Evolutionary conservation across 805 yeast genomes (phyloP), one percentile per base, ranked within the genome.

Genomic region (Wickerhamiella siamensis): DNA sequence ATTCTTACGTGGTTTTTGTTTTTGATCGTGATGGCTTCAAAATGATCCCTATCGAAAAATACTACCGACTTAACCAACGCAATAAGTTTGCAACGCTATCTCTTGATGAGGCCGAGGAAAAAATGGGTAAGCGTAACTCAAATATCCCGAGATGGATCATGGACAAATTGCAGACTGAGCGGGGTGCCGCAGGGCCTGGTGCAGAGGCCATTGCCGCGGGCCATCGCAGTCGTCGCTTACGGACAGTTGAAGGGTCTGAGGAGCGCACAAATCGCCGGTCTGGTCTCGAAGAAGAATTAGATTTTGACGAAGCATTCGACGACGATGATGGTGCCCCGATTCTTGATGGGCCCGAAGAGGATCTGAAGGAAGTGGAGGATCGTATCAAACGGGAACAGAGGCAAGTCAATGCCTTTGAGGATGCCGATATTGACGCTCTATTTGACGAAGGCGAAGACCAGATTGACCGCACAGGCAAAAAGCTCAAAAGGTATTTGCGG

Each of bases 311-410:
- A 59, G 96, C 87, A 59, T 91, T 91, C 62, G 96, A 91, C 21
- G 98, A 91, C 60, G 98, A 91, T 59, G 98, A 91, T 64, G 98
- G 88, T 59, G 97, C 97, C 1, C 98, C 98, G 22, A 82, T 91
- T 45, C 75, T 88, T 69, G 97, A 88, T 55, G 95, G 95, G 37
- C 70, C 87, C 47, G 97, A 88, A 56, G 95, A 91, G 55, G 97
- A 91, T 56, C 82, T 83, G 58, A 86, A 81, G 58, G 81, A 84
- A 47, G 81, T 86, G 40, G 95, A 91, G 60, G 74, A 57, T 29
- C 57, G 60, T 38, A 56, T 61, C 48, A 61, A 61, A 46, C 54
- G 53, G 42, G 64, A 61, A 43, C 60, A 53, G 49, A 51, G 60
- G 14, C 58, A 52, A 45, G 56, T 60, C 1, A 72, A 76, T 49